Percentiles rank a stretch among this genome's conserved stretches.
phyloP scores from a whole-genome alignment of 2,329 filamentous ascomycete genomes.

The Fusarium decemcellulare region DNA sequence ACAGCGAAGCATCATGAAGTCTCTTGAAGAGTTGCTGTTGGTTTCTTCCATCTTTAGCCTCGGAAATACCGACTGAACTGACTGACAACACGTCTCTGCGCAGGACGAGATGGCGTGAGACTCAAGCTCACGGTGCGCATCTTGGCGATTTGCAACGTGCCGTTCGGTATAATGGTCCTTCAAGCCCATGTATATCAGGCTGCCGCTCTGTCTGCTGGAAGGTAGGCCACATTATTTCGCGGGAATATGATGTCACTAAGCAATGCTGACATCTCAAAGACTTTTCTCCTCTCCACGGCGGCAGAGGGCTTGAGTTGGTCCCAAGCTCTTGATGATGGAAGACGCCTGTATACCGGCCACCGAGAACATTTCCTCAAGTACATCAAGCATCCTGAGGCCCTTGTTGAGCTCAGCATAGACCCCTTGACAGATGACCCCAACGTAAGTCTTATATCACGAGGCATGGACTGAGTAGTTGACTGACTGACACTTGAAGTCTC shows the following conservation, averaged over 20 bases:
- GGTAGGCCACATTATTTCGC: slow-evolving; percentile 59
- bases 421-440: slow-evolving; percentile 86
- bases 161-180: slow-evolving; percentile 71
- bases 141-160: slow-evolving; percentile 74
- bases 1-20: slow-evolving; percentile 49
- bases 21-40: slow-evolving; percentile 57
- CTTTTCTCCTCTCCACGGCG: slow-evolving; percentile 84
- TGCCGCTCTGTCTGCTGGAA: slow-evolving; percentile 95
- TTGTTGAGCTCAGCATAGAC: slow-evolving; percentile 79
- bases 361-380: slow-evolving; percentile 83
- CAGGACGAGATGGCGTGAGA: slow-evolving; percentile 78
- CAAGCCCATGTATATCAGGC: slow-evolving; percentile 77
- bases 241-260: neutral
- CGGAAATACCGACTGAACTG: slow-evolving; percentile 14
- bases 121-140: slow-evolving; percentile 70
- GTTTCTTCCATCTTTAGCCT: slow-evolving; percentile 33
- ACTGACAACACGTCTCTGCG: slow-evolving; percentile 42
- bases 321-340: slow-evolving; percentile 74
- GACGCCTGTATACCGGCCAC: slow-evolving; percentile 80
- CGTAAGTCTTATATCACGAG: slow-evolving; percentile 52
- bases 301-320: slow-evolving; percentile 78
- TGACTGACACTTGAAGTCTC: slow-evolving; percentile 72
- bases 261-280: slow-evolving; percentile 60
- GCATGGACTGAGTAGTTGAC: neutral
- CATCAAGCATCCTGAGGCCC: slow-evolving; percentile 86